A percentile compares a stretch with the other conserved stretches of the same genome.
Conservation (phyloP, 129 eudicot genomes). For the Scalesia atractyloides region DNA sequence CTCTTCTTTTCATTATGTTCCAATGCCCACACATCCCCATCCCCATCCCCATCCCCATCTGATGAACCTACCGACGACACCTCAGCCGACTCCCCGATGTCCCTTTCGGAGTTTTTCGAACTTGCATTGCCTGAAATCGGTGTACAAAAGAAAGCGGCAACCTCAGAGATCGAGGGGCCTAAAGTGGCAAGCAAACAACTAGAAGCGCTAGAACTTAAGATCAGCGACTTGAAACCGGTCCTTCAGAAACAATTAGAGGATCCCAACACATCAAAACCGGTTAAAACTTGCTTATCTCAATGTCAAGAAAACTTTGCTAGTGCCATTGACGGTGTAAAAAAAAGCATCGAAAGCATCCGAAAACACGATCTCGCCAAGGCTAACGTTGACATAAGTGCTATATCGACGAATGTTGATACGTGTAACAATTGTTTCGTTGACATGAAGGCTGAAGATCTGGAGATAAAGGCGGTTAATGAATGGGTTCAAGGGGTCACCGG, state of each 20-base stretch:
- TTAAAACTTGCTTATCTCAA: constrained; percentile 30
- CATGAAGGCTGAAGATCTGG: constrained; percentile 32
- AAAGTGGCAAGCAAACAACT: constrained; percentile 37
- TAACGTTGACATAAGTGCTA: constrained; percentile 34
- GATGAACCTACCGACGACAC: background rate
- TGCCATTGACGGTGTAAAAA: constrained; percentile 39
- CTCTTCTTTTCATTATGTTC: constrained; percentile 3
- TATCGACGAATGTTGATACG: constrained; percentile 35
- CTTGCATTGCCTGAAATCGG: constrained; percentile 25
- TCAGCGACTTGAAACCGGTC: constrained; percentile 18
- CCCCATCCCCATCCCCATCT: background rate
- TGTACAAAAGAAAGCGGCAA: constrained; percentile 16
- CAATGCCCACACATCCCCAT: background rate
- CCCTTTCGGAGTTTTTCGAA: constrained; percentile 27
- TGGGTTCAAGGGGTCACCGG: constrained; percentile 47
- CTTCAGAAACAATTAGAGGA: constrained; percentile 31
- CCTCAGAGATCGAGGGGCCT: background rate
- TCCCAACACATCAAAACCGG: constrained; percentile 19
- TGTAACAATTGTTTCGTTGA: constrained; percentile 41
- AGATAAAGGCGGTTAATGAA: constrained; percentile 38
- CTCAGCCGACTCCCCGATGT: background rate
- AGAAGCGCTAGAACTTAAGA: constrained; percentile 27
- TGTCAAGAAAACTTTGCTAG: constrained; percentile 37
- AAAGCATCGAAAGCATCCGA: constrained; percentile 26
- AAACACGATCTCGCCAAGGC: constrained; percentile 35